These are phyloP conservation scores for Pyrenochaeta sp. DNA, from an alignment of 2,329 filamentous ascomycete species.

Conservation along the genomic window DNA sequence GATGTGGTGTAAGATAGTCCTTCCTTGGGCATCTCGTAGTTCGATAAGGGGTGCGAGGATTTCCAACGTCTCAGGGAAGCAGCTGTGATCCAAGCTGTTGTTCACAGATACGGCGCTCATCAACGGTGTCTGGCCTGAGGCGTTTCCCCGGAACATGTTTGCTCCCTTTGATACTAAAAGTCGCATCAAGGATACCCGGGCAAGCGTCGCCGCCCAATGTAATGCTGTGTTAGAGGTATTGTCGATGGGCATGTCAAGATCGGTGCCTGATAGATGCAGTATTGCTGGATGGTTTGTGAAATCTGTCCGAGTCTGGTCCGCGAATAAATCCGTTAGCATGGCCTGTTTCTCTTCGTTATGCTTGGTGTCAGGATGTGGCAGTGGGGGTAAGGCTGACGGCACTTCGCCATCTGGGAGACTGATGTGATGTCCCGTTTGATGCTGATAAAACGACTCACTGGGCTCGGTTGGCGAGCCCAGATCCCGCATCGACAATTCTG, in stretches of 20 bases:
- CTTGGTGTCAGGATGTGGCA: slow-evolving; percentile 66
- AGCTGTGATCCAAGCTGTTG: slow-evolving; percentile 90
- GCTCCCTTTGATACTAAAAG: slow-evolving; percentile 85
- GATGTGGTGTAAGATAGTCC: slow-evolving; percentile 95
- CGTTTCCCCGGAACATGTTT: slow-evolving; percentile 87
- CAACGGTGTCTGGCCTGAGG: slow-evolving; percentile 87
- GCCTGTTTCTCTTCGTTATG: slow-evolving; percentile 82
- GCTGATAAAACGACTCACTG: slow-evolving; percentile 73
- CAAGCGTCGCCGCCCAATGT: slow-evolving; percentile 95
- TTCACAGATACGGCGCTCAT: slow-evolving; percentile 93
- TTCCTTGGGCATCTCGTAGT: slow-evolving; percentile 84
- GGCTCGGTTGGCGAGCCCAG: slow-evolving; percentile 75
- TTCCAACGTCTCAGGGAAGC: slow-evolving; percentile 89
- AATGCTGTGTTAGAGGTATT: slow-evolving; percentile 87
- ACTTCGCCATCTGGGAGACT: slow-evolving; percentile 61
- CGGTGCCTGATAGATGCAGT: slow-evolving; percentile 75
- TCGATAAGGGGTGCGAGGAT: slow-evolving; percentile 90
- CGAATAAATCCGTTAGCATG: slow-evolving; percentile 75
- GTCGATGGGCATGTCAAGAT: slow-evolving; percentile 93
- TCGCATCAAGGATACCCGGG: slow-evolving; percentile 81
- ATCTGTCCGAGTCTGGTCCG: slow-evolving; percentile 69
- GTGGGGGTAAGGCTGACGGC: slow-evolving; percentile 69
- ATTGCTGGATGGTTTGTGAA: slow-evolving; percentile 80
- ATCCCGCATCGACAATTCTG: slow-evolving; percentile 67
- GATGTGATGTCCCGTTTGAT: slow-evolving; percentile 57